These are phyloP conservation scores for Termitomyces heimii DNA, from an alignment of 768 basidiomycete genomes.

Conservation along the genomic window DNA sequence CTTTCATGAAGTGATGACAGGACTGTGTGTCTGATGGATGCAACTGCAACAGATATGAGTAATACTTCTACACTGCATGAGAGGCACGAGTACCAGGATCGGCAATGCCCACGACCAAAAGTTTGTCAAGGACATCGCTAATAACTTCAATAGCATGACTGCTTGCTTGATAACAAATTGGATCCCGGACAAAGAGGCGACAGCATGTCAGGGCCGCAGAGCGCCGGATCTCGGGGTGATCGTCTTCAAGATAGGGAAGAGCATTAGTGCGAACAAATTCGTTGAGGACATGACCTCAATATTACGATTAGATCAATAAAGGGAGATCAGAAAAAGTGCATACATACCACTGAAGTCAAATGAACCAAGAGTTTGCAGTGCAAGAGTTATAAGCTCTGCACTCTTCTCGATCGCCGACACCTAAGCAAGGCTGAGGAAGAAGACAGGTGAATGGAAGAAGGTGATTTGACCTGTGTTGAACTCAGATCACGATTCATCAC, in stretches of 20 bases:
- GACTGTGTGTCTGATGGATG: slow-evolving; percentile 81
- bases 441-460: background rate
- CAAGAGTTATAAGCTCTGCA: slow-evolving; percentile 70
- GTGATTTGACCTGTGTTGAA: slow-evolving; percentile 34
- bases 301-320: slow-evolving; percentile 4
- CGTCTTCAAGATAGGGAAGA: slow-evolving; percentile 90
- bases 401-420: slow-evolving; percentile 50
- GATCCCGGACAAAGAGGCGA: slow-evolving; percentile 86
- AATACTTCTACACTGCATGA: slow-evolving; percentile 3
- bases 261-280: slow-evolving; percentile 93
- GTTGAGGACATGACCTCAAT: slow-evolving; percentile 81
- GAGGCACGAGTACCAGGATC: slow-evolving; percentile 69
- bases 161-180: slow-evolving; percentile 93
- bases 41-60: slow-evolving; percentile 38
- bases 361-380: slow-evolving; percentile 77
- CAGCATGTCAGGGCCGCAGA: slow-evolving; percentile 93
- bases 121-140: slow-evolving; percentile 95
- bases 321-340: background rate
- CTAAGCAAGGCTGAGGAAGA: slow-evolving; percentile 20
- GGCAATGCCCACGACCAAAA: slow-evolving; percentile 91
- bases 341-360: slow-evolving; percentile 89
- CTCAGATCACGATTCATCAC: slow-evolving; percentile 46
- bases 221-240: slow-evolving; percentile 78
- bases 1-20: slow-evolving; percentile 83
- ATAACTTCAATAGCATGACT: slow-evolving; percentile 96